Evolutionary conservation across 345 rosid species (phyloP).

Genomic region (Salix caprea): DNA sequence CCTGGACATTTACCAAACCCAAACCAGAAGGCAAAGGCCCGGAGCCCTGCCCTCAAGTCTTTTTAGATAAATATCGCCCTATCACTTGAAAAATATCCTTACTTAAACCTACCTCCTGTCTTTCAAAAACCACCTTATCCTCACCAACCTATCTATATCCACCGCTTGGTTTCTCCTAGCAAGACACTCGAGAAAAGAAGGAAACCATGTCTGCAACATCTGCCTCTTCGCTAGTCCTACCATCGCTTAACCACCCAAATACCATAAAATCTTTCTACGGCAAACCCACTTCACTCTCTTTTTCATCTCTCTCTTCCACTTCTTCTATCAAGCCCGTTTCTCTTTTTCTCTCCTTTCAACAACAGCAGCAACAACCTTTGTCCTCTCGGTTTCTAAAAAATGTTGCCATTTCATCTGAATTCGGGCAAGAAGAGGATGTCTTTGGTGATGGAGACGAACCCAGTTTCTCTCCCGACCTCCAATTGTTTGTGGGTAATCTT

Average conservation of each 20-base stretch:
- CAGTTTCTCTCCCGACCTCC: conserved; percentile 66
- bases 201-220: conserved; percentile 55
- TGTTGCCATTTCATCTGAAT: conserved; percentile 62
- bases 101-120: neutral
- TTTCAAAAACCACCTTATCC: conserved; percentile 18
- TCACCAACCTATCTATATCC: conserved; percentile 26
- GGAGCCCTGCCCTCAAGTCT: neutral
- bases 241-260: conserved; percentile 50
- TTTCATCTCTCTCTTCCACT: conserved; percentile 21
- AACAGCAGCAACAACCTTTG: neutral
- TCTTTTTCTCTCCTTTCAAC: conserved; percentile 18
- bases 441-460: conserved; percentile 38
- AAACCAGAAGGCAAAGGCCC: neutral
- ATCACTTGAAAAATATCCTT: neutral
- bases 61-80: neutral
- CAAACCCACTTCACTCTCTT: conserved; percentile 34
- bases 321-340: conserved; percentile 37
- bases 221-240: conserved; percentile 62
- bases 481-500: conserved; percentile 92
- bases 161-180: neutral
- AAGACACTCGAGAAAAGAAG: neutral
- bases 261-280: conserved; percentile 26
- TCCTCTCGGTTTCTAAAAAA: conserved; percentile 48
- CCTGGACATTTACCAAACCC: neutral
- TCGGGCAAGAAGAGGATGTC: conserved; percentile 59